Conservation (phyloP, 768 basidiomycete species). For the Mycena sanguinolenta region DNA sequence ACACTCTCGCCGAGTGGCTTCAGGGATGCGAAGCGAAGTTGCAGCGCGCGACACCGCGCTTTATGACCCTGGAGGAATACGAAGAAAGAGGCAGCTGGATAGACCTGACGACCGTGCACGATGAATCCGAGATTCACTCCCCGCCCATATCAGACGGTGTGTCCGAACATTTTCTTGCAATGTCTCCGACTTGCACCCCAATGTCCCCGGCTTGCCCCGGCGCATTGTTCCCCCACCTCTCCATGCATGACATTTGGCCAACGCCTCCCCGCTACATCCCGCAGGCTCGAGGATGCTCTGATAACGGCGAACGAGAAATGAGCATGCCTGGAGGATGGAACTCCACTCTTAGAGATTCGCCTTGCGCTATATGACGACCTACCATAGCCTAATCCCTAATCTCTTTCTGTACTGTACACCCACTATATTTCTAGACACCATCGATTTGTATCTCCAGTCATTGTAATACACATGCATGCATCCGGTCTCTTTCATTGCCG, state of each 20-base stretch:
- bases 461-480: conserved; percentile 18
- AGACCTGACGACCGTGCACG: conserved; percentile 33
- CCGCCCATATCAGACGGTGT: conserved; percentile 31
- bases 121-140: conserved; percentile 32
- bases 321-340: conserved; percentile 60
- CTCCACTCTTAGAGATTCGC: conserved; percentile 34
- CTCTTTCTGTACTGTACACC: conserved; percentile 26
- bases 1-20: conserved; percentile 58
- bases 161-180: conserved; percentile 35
- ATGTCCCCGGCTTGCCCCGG: conserved; percentile 4
- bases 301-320: conserved; percentile 43
- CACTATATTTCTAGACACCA: conserved; percentile 36
- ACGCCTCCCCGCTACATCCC: conserved; percentile 23
- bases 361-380: conserved; percentile 4
- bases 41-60: conserved; percentile 42
- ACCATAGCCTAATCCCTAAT: conserved; percentile 21
- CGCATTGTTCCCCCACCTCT: conserved; percentile 32
- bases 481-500: not conserved
- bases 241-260: conserved; percentile 36
- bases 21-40: conserved; percentile 42
- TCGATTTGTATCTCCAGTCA: conserved; percentile 36
- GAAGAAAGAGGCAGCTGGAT: conserved; percentile 65
- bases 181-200: conserved; percentile 29
- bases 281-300: conserved; percentile 12
- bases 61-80: conserved; percentile 62